Conservation (phyloP, 768 basidiomycete genomes). For the Mycena metata region DNA sequence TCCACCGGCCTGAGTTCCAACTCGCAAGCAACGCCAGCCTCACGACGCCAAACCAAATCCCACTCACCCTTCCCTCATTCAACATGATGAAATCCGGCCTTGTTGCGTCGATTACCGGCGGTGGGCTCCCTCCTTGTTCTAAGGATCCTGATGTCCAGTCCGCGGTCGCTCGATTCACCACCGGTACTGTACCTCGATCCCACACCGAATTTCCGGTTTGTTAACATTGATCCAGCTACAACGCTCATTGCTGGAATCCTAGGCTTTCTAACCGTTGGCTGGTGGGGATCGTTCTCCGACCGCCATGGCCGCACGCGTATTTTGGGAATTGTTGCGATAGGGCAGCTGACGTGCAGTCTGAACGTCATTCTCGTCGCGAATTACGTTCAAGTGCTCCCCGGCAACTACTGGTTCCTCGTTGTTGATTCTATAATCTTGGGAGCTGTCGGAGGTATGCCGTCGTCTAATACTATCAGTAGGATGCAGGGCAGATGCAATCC, state of each 20-base stretch:
- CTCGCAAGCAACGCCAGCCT: slow-evolving; percentile 49
- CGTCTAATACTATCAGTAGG: slow-evolving; percentile 7
- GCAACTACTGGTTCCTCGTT: slow-evolving; percentile 86
- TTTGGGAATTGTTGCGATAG: slow-evolving; percentile 71
- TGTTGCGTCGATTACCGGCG: neutral
- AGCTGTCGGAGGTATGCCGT: slow-evolving; percentile 71
- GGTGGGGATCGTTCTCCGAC: slow-evolving; percentile 70
- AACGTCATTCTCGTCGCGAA: slow-evolving; percentile 76
- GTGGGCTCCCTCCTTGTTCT: slow-evolving; percentile 56
- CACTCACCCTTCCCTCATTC: neutral
- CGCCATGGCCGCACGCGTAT: slow-evolving; percentile 77
- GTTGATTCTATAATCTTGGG: slow-evolving; percentile 78
- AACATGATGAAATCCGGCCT: neutral
- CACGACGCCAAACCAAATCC: slow-evolving; percentile 47
- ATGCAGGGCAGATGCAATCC: slow-evolving; percentile 38
- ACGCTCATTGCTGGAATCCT: slow-evolving; percentile 15
- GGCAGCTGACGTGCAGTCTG: slow-evolving; percentile 72
- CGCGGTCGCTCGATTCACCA: slow-evolving; percentile 71
- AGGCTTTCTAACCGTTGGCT: slow-evolving; percentile 21
- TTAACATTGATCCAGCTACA: slow-evolving; percentile 20
- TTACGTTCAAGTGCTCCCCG: slow-evolving; percentile 73
- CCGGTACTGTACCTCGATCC: slow-evolving; percentile 58
- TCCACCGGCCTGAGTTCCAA: slow-evolving; percentile 56
- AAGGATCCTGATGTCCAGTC: slow-evolving; percentile 81
- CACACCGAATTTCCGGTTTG: neutral